Conservation (phyloP, 108 stramenopile genomes). For the Discostella pseudostelligera region DNA sequence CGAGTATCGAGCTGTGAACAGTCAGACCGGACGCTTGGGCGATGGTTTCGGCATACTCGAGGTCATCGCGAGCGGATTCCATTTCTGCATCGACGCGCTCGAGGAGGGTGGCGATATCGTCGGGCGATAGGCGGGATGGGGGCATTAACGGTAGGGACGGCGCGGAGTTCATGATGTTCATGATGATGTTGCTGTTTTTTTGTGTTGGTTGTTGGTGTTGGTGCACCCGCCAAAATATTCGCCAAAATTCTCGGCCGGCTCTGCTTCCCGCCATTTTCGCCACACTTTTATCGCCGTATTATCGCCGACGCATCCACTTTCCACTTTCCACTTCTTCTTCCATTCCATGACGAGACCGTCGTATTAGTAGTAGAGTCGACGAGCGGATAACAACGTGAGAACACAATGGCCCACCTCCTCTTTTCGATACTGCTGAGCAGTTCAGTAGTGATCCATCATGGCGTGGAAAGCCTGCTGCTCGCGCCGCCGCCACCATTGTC, state of each 20-base stretch:
- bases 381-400: background rate
- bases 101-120: slow-evolving; percentile 18
- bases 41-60: slow-evolving; percentile 44
- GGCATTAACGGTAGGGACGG: background rate
- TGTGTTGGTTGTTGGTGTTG: too few relatives aligned
- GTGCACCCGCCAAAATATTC: too few relatives aligned
- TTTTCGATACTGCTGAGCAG: background rate
- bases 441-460: too few relatives aligned
- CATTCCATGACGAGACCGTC: too few relatives aligned
- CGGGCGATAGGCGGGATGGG: background rate
- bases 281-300: too few relatives aligned
- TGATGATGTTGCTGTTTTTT: too few relatives aligned
- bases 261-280: too few relatives aligned
- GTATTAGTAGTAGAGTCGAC: too few relatives aligned
- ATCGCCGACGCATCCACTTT: too few relatives aligned
- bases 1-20: slow-evolving; percentile 44
- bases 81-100: slow-evolving; percentile 34
- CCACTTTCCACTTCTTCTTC: too few relatives aligned
- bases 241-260: too few relatives aligned
- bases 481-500: background rate
- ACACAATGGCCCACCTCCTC: background rate
- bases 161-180: too few relatives aligned
- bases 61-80: slow-evolving; percentile 38
- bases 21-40: slow-evolving; percentile 54
- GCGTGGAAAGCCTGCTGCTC: background rate